Evolutionary conservation across 176 grass and related monocot genomes (phyloP).

Genomic region (Oryza meridionalis): DNA sequence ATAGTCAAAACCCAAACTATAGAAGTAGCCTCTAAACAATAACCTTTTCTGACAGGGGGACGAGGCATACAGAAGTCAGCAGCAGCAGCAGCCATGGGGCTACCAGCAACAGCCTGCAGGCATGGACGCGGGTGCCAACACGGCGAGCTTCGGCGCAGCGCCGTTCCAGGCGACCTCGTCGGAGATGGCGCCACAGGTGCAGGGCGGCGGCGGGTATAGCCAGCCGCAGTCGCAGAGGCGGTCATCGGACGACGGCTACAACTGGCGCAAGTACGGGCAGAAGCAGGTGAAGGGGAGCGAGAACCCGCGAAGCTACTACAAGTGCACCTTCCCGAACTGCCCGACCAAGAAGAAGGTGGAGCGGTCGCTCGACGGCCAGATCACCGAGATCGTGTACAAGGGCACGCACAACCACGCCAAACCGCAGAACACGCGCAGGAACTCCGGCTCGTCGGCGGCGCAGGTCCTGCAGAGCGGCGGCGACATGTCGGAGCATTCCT

Average conservation of each 20-base stretch:
- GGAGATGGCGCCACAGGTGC: constrained; percentile 27
- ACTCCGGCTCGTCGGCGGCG: constrained; percentile 30
- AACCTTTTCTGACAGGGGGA: constrained; percentile 40
- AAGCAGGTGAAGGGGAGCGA: constrained; percentile 98
- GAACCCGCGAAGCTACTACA: constrained; percentile 99
- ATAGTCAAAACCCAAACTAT: constrained; percentile 9
- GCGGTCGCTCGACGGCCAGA: constrained; percentile 83
- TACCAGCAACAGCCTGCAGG: constrained; percentile 45
- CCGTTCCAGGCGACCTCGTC: constrained; percentile 50
- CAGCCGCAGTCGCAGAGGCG: constrained; percentile 41
- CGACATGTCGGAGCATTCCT: constrained; percentile 65
- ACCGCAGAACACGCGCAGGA: constrained; percentile 67
- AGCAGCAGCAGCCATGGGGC: constrained; percentile 43
- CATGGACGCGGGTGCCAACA: constrained; percentile 45
- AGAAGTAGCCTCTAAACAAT: constrained; percentile 27
- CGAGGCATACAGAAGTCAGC: constrained; percentile 46
- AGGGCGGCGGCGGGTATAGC: constrained; percentile 34
- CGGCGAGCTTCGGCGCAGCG: constrained; percentile 36
- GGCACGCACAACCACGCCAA: constrained; percentile 91
- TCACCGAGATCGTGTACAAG: constrained; percentile 97
- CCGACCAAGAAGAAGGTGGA: constrained; percentile 99
- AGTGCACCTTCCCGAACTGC: constrained; percentile 89
- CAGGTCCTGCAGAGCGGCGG: constrained; percentile 47
- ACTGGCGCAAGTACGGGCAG: constrained; percentile 99
- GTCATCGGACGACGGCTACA: constrained; percentile 88